These are phyloP conservation scores for Aspergillus sp. DNA, from an alignment of 2,329 filamentous ascomycete genomes.

Conservation along the genomic window DNA sequence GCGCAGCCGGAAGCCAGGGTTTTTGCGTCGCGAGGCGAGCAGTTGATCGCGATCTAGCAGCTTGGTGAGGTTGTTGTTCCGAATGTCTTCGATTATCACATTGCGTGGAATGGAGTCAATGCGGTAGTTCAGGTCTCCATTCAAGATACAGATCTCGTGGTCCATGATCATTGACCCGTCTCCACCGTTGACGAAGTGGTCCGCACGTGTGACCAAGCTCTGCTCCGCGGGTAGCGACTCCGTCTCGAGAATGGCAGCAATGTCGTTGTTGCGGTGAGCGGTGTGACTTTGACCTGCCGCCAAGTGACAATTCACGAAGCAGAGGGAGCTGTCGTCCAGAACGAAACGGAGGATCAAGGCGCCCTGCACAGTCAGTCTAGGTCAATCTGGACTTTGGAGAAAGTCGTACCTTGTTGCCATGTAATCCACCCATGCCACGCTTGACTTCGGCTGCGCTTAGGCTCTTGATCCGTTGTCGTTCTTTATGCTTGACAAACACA, in stretches of 20 bases:
- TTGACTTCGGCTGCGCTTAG: conserved; percentile 83
- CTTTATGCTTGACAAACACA: conserved; percentile 81
- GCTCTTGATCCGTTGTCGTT: conserved; percentile 73
- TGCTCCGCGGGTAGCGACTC: conserved; percentile 69
- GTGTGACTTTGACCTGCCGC: conserved; percentile 91
- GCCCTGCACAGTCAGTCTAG: conserved; percentile 49
- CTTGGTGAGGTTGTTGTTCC: conserved; percentile 75
- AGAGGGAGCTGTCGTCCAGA: conserved; percentile 88
- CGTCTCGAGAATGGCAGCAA: conserved; percentile 83
- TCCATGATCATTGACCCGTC: conserved; percentile 94
- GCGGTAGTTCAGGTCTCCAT: conserved; percentile 96
- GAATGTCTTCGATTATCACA: conserved; percentile 81
- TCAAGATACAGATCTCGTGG: conserved; percentile 94
- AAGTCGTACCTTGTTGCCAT: conserved; percentile 76
- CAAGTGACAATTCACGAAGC: conserved; percentile 96
- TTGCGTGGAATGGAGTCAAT: conserved; percentile 97
- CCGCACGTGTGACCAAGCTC: conserved; percentile 64
- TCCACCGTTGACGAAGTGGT: conserved; percentile 85
- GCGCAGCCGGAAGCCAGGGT: conserved; percentile 82
- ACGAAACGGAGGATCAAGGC: conserved; percentile 89
- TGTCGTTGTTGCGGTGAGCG: conserved; percentile 85
- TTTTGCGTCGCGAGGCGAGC: conserved; percentile 81
- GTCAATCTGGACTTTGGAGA: background rate
- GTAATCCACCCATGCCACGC: conserved; percentile 88
- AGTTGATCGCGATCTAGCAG: conserved; percentile 92